phyloP scores from a whole-genome alignment of 208 protist species.

The Entamoeba invadens region DNA sequence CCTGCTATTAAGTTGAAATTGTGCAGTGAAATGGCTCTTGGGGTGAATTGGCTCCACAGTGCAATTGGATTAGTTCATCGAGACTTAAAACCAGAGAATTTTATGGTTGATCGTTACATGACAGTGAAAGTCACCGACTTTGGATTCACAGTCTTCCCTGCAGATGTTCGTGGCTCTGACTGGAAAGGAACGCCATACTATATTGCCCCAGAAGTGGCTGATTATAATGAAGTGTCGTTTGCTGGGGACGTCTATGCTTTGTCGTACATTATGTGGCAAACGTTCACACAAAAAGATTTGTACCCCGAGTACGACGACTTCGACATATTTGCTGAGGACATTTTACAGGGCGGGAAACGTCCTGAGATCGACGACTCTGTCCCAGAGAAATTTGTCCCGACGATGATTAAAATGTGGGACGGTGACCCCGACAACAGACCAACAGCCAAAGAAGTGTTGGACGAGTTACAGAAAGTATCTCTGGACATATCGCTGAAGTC shows the following conservation, averaged over 20 bases:
- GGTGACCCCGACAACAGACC: not conserved
- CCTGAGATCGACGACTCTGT: not conserved
- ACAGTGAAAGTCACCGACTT: not conserved
- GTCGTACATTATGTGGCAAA: not conserved
- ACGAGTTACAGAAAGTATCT: not conserved
- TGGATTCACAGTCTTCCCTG: not conserved
- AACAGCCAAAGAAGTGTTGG: not conserved
- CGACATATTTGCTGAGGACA: not conserved
- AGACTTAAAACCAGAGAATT: not conserved
- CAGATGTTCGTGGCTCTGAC: not conserved
- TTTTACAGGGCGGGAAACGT: not conserved
- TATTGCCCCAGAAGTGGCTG: not conserved
- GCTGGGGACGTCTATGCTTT: not conserved
- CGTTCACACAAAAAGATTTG: not conserved
- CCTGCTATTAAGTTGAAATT: not conserved
- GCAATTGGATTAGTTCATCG: not conserved
- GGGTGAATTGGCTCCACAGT: not conserved
- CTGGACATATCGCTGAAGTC: not conserved
- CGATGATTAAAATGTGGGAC: not conserved
- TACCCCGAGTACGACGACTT: not conserved
- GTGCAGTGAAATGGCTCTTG: not conserved
- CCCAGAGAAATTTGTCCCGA: not conserved
- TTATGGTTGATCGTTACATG: not conserved
- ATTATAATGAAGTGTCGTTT: not conserved
- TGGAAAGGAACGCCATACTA: not conserved